Conservation (phyloP, 768 basidiomycete genomes). For the Podaxis sp. region DNA sequence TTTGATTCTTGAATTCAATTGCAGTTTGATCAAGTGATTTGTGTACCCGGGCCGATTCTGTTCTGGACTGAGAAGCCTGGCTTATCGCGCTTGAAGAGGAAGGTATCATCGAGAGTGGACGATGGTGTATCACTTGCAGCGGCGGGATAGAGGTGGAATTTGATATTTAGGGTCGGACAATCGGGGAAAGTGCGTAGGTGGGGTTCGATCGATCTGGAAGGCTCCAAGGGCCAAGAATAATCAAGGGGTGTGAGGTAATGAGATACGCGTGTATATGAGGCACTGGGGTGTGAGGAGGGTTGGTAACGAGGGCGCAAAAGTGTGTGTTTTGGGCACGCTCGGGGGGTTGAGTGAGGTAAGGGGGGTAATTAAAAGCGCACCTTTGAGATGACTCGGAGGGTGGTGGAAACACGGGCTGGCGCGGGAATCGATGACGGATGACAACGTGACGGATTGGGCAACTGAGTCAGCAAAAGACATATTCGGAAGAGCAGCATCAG, state of each 20-base stretch:
- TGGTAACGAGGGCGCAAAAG: background rate
- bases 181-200: conserved; percentile 7
- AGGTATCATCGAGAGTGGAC: background rate
- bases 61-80: background rate
- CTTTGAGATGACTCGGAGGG: too few relatives aligned
- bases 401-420: too few relatives aligned
- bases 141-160: background rate
- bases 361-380: too few relatives aligned
- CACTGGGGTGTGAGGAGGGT: background rate
- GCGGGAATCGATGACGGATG: background rate
- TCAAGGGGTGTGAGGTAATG: background rate
- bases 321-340: background rate
- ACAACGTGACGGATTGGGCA: background rate
- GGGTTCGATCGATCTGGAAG: background rate
- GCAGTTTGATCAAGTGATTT: background rate
- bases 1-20: too few relatives aligned
- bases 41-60: background rate
- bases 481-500: background rate
- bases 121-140: too few relatives aligned
- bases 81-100: background rate
- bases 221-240: background rate
- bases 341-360: too few relatives aligned
- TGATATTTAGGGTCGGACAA: background rate
- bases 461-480: conserved; percentile 1
- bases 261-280: background rate